Evolutionary conservation across 768 basidiomycete species (phyloP).

Genomic region (Candolleomyces efflorescens): DNA sequence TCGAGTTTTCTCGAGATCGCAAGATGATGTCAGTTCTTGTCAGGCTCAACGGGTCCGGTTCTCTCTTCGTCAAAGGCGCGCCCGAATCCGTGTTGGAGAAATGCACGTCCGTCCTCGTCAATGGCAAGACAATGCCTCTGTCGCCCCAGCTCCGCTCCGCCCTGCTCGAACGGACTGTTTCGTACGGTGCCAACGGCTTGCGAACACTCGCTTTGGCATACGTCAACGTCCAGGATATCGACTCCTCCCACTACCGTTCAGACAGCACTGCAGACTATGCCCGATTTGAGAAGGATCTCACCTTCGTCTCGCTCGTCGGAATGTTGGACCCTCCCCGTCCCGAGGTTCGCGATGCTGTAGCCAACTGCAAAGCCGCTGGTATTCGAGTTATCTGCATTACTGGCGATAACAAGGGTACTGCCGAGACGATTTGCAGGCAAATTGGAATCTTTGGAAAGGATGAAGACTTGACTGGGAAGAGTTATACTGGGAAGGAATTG

Average conservation of each 20-base stretch:
- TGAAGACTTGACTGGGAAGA: conserved; percentile 92
- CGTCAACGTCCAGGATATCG: conserved; percentile 69
- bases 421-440: conserved; percentile 94
- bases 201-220: conserved; percentile 92
- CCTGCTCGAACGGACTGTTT: conserved; percentile 60
- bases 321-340: conserved; percentile 99
- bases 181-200: conserved; percentile 79
- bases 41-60: conserved; percentile 58
- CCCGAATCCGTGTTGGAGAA: conserved; percentile 93
- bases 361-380: conserved; percentile 87
- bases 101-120: conserved; percentile 69
- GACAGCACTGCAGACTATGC: conserved; percentile 78
- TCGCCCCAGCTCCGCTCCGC: conserved; percentile 53
- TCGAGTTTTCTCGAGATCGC: conserved; percentile 97
- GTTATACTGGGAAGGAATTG: conserved; percentile 90
- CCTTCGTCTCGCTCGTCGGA: conserved; percentile 92
- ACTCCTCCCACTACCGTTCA: conserved; percentile 78
- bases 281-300: conserved; percentile 87
- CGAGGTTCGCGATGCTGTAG: conserved; percentile 82
- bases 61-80: conserved; percentile 92
- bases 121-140: conserved; percentile 62
- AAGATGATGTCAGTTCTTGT: conserved; percentile 99
- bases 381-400: conserved; percentile 97
- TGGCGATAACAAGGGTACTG: conserved; percentile 96
- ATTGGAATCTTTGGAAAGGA: conserved; percentile 88